These are phyloP conservation scores for Micractinium sp. DNA, from an alignment of 139 green algal genomes.

Conservation along the genomic window DNA sequence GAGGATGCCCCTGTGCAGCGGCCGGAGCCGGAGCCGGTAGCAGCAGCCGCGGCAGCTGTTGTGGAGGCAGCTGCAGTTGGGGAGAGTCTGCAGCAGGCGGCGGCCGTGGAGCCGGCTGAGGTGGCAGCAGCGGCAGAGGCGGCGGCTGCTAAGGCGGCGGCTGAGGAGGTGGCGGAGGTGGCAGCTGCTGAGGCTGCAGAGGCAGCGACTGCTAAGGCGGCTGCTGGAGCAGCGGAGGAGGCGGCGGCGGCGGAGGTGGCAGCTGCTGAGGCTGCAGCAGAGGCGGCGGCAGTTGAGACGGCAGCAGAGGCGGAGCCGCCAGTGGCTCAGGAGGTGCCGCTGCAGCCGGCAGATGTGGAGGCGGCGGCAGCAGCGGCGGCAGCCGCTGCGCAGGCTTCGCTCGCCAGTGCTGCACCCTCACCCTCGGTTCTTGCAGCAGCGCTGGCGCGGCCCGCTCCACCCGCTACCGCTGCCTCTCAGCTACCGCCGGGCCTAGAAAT, in stretches of 20 bases:
- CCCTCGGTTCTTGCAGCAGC: not conserved
- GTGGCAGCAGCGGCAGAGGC: not conserved
- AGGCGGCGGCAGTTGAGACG: not conserved
- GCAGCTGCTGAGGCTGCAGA: not conserved
- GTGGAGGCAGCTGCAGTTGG: not conserved
- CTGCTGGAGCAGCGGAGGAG: not conserved
- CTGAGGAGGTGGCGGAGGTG: not conserved
- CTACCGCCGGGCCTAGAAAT: not conserved
- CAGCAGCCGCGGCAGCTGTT: not conserved
- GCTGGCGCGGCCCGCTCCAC: not conserved
- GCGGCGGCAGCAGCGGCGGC: not conserved
- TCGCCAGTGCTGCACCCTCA: not conserved
- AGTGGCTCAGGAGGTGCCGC: not conserved
- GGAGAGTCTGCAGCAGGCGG: not conserved
- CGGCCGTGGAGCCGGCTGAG: not conserved
- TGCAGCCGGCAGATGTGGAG: not conserved
- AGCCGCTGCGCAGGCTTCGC: not conserved
- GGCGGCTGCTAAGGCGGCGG: no score
- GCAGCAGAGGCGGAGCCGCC: not conserved
- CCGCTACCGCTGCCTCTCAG: not conserved
- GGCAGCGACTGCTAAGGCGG: no score
- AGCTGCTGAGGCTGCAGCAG: not conserved
- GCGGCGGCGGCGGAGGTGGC: not conserved
- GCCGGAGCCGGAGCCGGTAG: not conserved
- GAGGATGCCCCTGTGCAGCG: not conserved